phyloP scores from a whole-genome alignment of 2,329 filamentous ascomycete species.

The Fusarium sp. region DNA sequence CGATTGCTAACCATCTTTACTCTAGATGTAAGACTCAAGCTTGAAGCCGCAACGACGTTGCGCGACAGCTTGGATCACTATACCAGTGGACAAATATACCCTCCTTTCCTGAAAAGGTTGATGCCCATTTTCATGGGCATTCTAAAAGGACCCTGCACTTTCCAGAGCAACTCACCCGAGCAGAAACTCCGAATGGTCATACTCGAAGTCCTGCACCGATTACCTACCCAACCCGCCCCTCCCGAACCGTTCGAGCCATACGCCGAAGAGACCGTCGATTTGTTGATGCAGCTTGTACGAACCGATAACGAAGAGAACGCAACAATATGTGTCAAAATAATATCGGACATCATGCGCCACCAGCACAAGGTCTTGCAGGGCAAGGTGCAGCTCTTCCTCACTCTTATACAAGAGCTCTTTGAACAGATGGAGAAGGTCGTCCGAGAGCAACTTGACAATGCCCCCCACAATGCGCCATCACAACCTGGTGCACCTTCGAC shows the following conservation, averaged over 20 bases:
- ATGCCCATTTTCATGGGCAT: constrained; percentile 91
- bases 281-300: constrained; percentile 88
- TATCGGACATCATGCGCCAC: constrained; percentile 95
- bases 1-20: constrained; percentile 14
- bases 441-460: constrained; percentile 91
- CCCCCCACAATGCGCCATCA: constrained; percentile 65
- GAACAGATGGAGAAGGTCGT: constrained; percentile 94
- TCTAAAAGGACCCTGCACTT: constrained; percentile 86
- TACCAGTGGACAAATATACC: constrained; percentile 80
- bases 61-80: constrained; percentile 94
- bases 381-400: constrained; percentile 89
- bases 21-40: constrained; percentile 82
- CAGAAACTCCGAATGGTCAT: constrained; percentile 95
- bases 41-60: constrained; percentile 84
- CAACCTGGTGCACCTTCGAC: constrained; percentile 73
- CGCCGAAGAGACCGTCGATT: constrained; percentile 87
- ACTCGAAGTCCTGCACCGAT: constrained; percentile 91
- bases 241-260: constrained; percentile 88
- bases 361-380: constrained; percentile 82
- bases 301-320: constrained; percentile 99
- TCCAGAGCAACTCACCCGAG: constrained; percentile 89
- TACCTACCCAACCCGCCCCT: constrained; percentile 77
- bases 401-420: constrained; percentile 95
- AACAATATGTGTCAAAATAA: constrained; percentile 96
- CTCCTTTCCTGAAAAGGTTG: constrained; percentile 84